These are phyloP conservation scores for Picochlorum sp. DNA, from an alignment of 139 green algal genomes.

Conservation along the genomic window DNA sequence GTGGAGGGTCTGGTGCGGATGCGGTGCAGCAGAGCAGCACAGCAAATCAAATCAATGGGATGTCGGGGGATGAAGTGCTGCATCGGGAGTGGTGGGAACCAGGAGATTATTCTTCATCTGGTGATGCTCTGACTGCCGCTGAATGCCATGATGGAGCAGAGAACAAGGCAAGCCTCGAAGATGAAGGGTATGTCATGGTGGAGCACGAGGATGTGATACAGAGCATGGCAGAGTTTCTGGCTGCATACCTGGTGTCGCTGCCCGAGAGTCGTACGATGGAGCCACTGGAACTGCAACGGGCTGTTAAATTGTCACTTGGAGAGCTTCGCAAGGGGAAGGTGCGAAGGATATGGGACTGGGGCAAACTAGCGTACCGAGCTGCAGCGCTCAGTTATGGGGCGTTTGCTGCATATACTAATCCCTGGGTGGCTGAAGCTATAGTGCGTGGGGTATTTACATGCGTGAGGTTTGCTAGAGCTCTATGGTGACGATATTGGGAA, in stretches of 20 bases:
- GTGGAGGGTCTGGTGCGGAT: no score
- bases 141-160: no score
- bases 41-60: no score
- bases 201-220: constrained; percentile 36
- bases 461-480: background rate
- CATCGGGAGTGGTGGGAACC: background rate
- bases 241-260: constrained; percentile 35
- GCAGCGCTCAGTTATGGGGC: constrained; percentile 30
- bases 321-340: constrained; percentile 32
- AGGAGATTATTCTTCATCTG: no score
- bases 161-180: background rate
- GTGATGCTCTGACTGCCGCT: no score
- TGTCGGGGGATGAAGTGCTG: background rate
- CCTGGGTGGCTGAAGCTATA: constrained; percentile 38
- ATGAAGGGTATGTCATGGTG: constrained; percentile 35
- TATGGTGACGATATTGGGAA: background rate
- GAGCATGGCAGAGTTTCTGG: constrained; percentile 33
- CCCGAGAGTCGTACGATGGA: constrained; percentile 31
- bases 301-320: constrained; percentile 15
- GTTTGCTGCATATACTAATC: constrained; percentile 38
- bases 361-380: constrained; percentile 22
- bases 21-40: background rate
- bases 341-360: constrained; percentile 31
- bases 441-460: background rate
- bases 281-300: constrained; percentile 30